Base-by-base conservation (phyloP, 106 monocot genomes). In the Dendrobium catenatum region DNA sequence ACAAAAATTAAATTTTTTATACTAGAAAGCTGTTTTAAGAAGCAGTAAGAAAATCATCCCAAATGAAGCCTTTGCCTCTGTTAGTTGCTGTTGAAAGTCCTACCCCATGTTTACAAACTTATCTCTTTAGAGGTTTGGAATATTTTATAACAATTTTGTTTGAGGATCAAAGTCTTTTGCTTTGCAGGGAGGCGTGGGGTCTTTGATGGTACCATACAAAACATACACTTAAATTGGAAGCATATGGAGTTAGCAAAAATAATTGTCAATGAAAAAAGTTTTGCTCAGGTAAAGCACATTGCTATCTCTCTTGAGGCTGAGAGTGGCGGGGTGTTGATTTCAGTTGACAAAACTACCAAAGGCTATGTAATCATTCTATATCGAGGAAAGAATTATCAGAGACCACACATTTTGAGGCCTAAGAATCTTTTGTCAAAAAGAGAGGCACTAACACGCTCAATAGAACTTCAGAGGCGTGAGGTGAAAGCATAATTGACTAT, bases 401-500 rank as follows among this genome's bases (percentile, higher is more conserved):
- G 89, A 17, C 96, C 96, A 66, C 74, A 54, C 33, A 78, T 61
- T 51, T 59, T 97, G 76, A 94, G 77, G 80, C 96, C 96, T n/a
- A 86, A 79, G 77, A 97, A 87, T 87, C 76, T 97, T 41, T 83
- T 97, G 80, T 89, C 92, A 24, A 92, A 80, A 80, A 87, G 89
- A 44, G 88, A 97, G 67, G 96, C 96, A 80, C 83, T 97, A 77
- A 88, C 87, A 73, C 94, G 96, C 42, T 88, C 96, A 41, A 97
- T 97, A 86, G 96, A 97, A 73, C 96, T 97, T 59, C 96, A 97
- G 55, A 92, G 96, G 81, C 92, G 92, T 24, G 96, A 97, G 94
- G 96, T 96, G 73, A 82, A 20, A 79, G 59, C 73, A 80, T 77
- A 22, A 24, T 43, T 29, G 51, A 17, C 27, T 49, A 15, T 67